Percentiles rank a stretch among this genome's conserved stretches.
phyloP scores from a whole-genome alignment of 2,329 filamentous ascomycete species.

The Epichloe gansuensis region DNA sequence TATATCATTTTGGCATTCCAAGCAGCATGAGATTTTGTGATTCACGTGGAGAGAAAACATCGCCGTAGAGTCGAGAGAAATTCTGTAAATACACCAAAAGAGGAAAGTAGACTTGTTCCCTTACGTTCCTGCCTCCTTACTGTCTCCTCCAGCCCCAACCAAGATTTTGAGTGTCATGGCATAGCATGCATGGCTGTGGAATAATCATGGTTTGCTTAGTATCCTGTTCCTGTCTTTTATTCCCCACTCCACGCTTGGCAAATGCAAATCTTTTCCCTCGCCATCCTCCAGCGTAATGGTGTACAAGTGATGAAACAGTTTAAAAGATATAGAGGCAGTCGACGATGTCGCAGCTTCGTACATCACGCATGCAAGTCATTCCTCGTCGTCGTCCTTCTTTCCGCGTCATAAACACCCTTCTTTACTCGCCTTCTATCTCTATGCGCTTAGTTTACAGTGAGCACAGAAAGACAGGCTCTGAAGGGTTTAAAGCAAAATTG shows the following conservation, averaged over 20 bases:
- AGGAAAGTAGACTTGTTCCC: conserved; percentile 2
- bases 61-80: conserved; percentile 7
- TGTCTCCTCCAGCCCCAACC: not conserved
- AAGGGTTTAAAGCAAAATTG: too few relatives aligned
- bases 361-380: not conserved
- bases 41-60: conserved; percentile 4
- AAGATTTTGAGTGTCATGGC: not conserved
- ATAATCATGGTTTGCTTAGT: not conserved
- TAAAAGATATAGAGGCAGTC: not conserved
- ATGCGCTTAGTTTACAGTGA: not conserved
- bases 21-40: not conserved
- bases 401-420: not conserved
- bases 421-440: not conserved
- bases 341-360: not conserved
- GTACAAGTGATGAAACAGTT: conserved; percentile 1
- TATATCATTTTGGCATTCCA: too few relatives aligned
- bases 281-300: not conserved
- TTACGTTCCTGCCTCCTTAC: not conserved
- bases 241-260: not conserved
- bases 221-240: not conserved
- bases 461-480: not conserved
- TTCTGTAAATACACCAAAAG: not conserved
- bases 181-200: not conserved
- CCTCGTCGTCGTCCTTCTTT: not conserved
- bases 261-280: not conserved